These are phyloP conservation scores for Zoysia matrella DNA, from an alignment of 202 grass and related monocot species.

Conservation along the genomic window DNA sequence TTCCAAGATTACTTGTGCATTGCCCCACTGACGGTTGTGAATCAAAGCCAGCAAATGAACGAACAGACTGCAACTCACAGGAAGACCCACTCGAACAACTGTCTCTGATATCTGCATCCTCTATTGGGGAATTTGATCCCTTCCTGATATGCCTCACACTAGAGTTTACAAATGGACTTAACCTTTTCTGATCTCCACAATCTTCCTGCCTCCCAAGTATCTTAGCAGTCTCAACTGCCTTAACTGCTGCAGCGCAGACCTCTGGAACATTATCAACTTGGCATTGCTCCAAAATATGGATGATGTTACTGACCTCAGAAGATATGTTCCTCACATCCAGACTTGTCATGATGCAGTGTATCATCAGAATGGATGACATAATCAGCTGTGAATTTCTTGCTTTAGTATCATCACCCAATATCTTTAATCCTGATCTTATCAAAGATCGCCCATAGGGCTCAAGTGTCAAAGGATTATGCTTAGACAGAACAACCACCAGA, in stretches of 20 bases:
- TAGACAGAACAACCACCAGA: conserved; percentile 59
- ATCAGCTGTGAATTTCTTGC: conserved; percentile 36
- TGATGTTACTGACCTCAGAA: conserved; percentile 69
- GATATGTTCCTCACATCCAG: conserved; percentile 59
- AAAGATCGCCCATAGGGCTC: conserved; percentile 76
- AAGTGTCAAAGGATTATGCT: conserved; percentile 53
- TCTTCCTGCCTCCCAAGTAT: conserved; percentile 34
- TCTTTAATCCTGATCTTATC: conserved; percentile 64
- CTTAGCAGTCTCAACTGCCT: conserved; percentile 55
- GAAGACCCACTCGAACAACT: conserved; percentile 40
- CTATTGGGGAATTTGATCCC: conserved; percentile 44
- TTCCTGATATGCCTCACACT: conserved; percentile 28
- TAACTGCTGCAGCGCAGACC: conserved; percentile 46
- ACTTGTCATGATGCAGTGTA: conserved; percentile 59
- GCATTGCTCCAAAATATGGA: conserved; percentile 53
- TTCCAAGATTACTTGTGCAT: conserved; percentile 32
- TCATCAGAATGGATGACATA: conserved; percentile 69
- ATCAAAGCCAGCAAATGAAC: conserved; percentile 38
- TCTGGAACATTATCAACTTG: conserved; percentile 29
- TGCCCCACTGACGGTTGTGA: conserved; percentile 31
- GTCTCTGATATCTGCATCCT: conserved; percentile 45
- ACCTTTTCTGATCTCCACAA: conserved; percentile 23
- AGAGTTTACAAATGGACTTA: conserved; percentile 42
- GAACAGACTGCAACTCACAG: conserved; percentile 31
- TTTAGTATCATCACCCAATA: conserved; percentile 50